These are phyloP conservation scores for Westerdykella aurantiaca DNA, from an alignment of 2,329 filamentous ascomycete species.

Conservation along the genomic window DNA sequence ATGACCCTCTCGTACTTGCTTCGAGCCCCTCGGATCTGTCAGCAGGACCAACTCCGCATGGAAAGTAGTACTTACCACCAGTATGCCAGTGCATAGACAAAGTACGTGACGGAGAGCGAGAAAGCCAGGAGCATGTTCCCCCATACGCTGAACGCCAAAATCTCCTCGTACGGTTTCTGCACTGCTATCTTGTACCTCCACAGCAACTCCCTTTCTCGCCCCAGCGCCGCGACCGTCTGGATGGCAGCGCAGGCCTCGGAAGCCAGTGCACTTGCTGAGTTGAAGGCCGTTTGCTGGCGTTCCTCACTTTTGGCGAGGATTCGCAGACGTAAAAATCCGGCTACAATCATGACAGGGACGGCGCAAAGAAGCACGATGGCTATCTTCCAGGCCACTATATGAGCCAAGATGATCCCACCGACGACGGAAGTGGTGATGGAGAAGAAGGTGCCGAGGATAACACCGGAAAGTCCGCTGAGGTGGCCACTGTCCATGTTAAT, in stretches of 20 bases:
- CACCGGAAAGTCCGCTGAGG: conserved; percentile 45
- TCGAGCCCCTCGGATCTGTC: conserved; percentile 26
- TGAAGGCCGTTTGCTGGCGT: conserved; percentile 59
- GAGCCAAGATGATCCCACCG: conserved; percentile 45
- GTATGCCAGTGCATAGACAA: conserved; percentile 46
- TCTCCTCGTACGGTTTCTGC: conserved; percentile 36
- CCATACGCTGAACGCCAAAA: conserved; percentile 36
- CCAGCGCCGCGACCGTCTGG: conserved; percentile 51
- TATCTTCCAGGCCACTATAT: conserved; percentile 48
- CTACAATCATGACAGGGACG: conserved; percentile 45
- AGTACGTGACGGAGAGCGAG: conserved; percentile 43
- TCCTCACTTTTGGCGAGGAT: conserved; percentile 55
- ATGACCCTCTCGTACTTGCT: conserved; percentile 40
- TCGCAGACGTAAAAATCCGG: conserved; percentile 44
- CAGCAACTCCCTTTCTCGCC: conserved; percentile 38
- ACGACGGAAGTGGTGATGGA: conserved; percentile 44
- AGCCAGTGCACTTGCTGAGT: conserved; percentile 57
- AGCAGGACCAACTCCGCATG: background rate
- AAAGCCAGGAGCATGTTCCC: conserved; percentile 42
- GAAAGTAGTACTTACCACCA: conserved; percentile 36
- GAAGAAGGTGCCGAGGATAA: conserved; percentile 48
- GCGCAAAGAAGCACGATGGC: conserved; percentile 46
- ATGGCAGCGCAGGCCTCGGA: conserved; percentile 63
- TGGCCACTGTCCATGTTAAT: conserved; percentile 47
- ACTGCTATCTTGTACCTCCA: conserved; percentile 35